Base-by-base conservation (phyloP, 192 early-diverging fungal genomes). In the Rhizophagus clarus region DNA sequence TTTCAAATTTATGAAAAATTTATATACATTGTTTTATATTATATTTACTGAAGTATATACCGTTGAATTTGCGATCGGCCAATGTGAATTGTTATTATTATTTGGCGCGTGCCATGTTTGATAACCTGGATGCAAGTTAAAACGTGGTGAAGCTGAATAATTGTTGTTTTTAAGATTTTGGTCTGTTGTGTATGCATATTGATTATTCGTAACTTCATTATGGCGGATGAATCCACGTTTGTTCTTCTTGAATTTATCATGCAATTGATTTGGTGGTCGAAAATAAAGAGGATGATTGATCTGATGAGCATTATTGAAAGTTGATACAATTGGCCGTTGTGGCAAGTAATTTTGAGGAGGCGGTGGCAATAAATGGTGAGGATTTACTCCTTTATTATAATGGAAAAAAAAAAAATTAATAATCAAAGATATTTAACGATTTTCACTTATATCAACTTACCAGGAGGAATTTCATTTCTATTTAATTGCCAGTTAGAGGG, bases 261-360 rank as follows among this genome's bases (percentile, higher is more conserved):
- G 29, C 14, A 4, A 67, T 31, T 28, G 26, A 31, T 31, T 67
- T 67, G 31, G 64, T 28, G 26, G 64, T 32, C 24, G 22, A 29
- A 31, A 31, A 28, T 67, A 45, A 12, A 12, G 64, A 31, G 26
- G 31, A 28, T 4, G 31, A 17, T 31, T 31, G 29, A 17, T 67
- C 64, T 67, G 64, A 31, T 67, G 64, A 7, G n/a, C 64, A 67
- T 67, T 28, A 31, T 67, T 28, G 64, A 40, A 45, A 24, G 70
- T 26, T 29, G 70, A 22, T 45, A 29, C 4, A 72, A 72, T 72
- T 72, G 70, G 42, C 11, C n/a, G 17, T 24, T 24, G 47, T 29
- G 28, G 40, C 2, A 14, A 12, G 24, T 24, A n/a, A 24, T 9
- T 11, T 28, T 74, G 42, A 74, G 45, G 45, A 74, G n/a, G 10